Evolutionary conservation across 768 basidiomycete genomes (phyloP).

Genomic region (Serendipita sp.): DNA sequence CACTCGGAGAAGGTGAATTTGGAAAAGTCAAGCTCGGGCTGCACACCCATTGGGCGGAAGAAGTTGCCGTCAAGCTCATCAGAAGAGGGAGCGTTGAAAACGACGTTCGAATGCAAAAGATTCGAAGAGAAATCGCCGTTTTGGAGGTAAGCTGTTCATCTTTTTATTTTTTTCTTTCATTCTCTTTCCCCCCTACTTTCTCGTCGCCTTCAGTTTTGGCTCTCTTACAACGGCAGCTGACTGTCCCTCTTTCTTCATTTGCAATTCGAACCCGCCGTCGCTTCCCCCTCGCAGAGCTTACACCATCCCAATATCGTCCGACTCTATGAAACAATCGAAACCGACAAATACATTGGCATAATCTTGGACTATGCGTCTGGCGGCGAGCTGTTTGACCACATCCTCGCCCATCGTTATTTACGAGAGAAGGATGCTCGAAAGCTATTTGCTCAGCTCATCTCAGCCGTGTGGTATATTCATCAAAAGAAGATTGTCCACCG

Average conservation of each 20-base stretch:
- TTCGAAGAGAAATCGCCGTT: constrained; percentile 95
- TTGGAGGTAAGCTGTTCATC: constrained; percentile 47
- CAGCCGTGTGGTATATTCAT: constrained; percentile 97
- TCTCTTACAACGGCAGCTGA: background rate
- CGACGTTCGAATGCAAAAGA: constrained; percentile 75
- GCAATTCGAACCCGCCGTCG: background rate
- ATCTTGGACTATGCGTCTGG: constrained; percentile 97
- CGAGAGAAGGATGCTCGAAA: constrained; percentile 87
- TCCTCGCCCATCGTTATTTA: constrained; percentile 91
- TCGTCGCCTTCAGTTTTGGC: constrained; percentile 11
- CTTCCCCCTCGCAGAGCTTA: constrained; percentile 39
- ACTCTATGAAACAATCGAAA: constrained; percentile 96
- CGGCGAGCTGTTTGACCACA: constrained; percentile 97
- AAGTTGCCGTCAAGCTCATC: constrained; percentile 97
- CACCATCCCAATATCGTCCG: constrained; percentile 98
- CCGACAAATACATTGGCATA: constrained; percentile 99
- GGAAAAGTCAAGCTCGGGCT: constrained; percentile 98
- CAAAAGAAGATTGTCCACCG: constrained; percentile 99
- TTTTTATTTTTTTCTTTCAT: too few relatives aligned
- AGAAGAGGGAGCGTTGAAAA: constrained; percentile 82
- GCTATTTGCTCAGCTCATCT: constrained; percentile 94
- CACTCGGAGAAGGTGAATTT: constrained; percentile 95
- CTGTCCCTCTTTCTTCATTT: background rate
- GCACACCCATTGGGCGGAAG: constrained; percentile 84
- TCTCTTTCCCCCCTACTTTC: constrained; percentile 1